Percentiles rank a stretch among this genome's conserved stretches.
Conservation (phyloP, 1,284 basidiomycete species). For the Sanguinoderma infundibulare region DNA sequence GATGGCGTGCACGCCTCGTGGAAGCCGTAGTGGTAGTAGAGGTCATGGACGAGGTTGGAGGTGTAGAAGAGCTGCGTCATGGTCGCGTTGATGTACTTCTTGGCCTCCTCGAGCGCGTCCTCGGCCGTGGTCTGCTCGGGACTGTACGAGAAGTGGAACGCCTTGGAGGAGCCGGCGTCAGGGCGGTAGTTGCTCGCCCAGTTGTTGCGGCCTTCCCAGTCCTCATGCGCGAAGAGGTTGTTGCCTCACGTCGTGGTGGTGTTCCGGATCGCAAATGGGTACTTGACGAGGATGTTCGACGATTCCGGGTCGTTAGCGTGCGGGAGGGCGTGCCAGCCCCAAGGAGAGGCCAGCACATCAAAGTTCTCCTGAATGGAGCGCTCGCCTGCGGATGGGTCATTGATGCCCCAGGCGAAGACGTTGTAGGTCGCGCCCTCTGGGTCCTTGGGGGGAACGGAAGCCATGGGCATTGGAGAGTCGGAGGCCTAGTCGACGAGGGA, state of each 20-base stretch:
- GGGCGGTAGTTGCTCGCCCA: constrained; percentile 87
- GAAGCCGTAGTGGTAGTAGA: constrained; percentile 83
- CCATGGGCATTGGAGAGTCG: constrained; percentile 55
- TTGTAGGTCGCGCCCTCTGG: constrained; percentile 59
- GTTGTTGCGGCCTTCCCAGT: constrained; percentile 82
- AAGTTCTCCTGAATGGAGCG: constrained; percentile 64
- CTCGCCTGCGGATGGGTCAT: constrained; percentile 71
- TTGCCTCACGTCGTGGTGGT: constrained; percentile 89
- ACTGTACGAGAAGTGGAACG: constrained; percentile 75
- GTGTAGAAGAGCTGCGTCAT: constrained; percentile 95
- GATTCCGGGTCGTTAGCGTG: constrained; percentile 56
- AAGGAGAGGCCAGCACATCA: constrained; percentile 79
- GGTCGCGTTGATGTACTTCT: constrained; percentile 85
- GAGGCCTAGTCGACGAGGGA: constrained; percentile 86
- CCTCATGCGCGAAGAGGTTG: constrained; percentile 90
- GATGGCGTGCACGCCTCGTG: constrained; percentile 90
- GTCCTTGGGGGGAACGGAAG: constrained; percentile 45
- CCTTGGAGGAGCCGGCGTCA: constrained; percentile 54
- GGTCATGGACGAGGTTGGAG: constrained; percentile 80
- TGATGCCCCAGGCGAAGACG: constrained; percentile 76
- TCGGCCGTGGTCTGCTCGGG: constrained; percentile 54
- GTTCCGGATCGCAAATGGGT: constrained; percentile 55
- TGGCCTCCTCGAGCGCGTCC: constrained; percentile 65
- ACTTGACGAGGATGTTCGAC: constrained; percentile 18
- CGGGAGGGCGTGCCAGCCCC: constrained; percentile 87